phyloP scores from a whole-genome alignment of 83 land plant genomes.

The Larix sibirica region DNA sequence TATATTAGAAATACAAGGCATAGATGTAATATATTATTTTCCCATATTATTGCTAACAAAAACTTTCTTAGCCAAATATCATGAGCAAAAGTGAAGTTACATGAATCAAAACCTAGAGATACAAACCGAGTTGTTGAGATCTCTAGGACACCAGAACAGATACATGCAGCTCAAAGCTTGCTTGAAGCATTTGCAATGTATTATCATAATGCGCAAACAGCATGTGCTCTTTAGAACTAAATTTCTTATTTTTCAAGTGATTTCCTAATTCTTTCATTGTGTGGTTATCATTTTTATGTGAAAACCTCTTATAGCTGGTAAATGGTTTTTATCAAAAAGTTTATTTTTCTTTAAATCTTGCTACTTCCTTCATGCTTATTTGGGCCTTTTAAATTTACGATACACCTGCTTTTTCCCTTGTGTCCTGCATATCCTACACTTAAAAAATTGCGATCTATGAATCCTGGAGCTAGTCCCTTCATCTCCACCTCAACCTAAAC shows the following conservation, averaged over 20 bases:
- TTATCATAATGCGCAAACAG: slow-evolving; percentile 22
- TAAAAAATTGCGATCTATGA: slow-evolving; percentile 57
- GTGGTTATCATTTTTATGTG: too few species aligned
- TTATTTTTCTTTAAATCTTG: not conserved
- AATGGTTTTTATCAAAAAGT: too few species aligned
- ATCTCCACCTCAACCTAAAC: slow-evolving; percentile 56
- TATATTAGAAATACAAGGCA: too few species aligned
- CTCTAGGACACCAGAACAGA: slow-evolving; percentile 77
- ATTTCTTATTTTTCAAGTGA: not conserved
- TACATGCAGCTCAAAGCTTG: slow-evolving; percentile 80
- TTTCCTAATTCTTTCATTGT: too few species aligned
- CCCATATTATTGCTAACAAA: too few species aligned
- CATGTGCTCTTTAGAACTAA: not conserved
- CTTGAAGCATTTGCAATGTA: slow-evolving; percentile 75
- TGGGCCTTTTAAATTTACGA: slow-evolving; percentile 23
- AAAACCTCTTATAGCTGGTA: too few species aligned
- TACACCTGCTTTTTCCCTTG: slow-evolving; percentile 33
- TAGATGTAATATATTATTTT: too few species aligned
- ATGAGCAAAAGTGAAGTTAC: slow-evolving; percentile 76
- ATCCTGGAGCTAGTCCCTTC: slow-evolving; percentile 60
- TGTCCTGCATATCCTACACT: slow-evolving; percentile 44
- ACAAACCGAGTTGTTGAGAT: slow-evolving; percentile 63
- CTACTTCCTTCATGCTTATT: not conserved
- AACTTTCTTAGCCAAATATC: slow-evolving; percentile 43
- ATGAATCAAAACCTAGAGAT: slow-evolving; percentile 69